These are phyloP conservation scores for Hemileia vastatrix DNA, from an alignment of 1,284 basidiomycete genomes.

Conservation along the genomic window DNA sequence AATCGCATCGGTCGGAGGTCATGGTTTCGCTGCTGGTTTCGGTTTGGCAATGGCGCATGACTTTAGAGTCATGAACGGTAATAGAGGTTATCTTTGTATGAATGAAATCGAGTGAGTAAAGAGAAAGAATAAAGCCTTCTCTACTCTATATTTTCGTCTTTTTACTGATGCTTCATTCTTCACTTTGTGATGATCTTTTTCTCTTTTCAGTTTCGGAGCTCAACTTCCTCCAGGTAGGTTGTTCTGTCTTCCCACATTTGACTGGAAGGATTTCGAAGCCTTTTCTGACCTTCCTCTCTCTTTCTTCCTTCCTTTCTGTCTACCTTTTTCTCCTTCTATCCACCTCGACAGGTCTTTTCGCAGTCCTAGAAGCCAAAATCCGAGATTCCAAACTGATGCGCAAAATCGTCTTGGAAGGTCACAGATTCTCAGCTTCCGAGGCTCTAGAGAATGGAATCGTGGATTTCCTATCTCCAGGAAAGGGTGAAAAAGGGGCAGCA, in stretches of 20 bases:
- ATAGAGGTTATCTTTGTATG: constrained; percentile 78
- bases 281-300: constrained; percentile 74
- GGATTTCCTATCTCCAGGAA: constrained; percentile 59
- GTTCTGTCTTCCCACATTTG: neutral
- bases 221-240: constrained; percentile 29
- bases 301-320: too few species aligned
- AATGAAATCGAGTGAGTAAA: constrained; percentile 69
- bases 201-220: too few species aligned
- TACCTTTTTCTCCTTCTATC: too few species aligned
- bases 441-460: constrained; percentile 60
- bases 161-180: neutral
- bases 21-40: constrained; percentile 78
- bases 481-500: constrained; percentile 49
- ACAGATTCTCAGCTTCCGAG: constrained; percentile 68
- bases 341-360: constrained; percentile 43
- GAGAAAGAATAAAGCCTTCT: too few species aligned
- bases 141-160: neutral
- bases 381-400: constrained; percentile 56
- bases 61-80: constrained; percentile 78
- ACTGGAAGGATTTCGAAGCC: constrained; percentile 51
- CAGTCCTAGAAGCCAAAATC: constrained; percentile 60
- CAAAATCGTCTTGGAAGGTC: constrained; percentile 69
- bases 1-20: constrained; percentile 81
- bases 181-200: neutral
- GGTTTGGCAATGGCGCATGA: constrained; percentile 73